Conservation (phyloP, 2,329 filamentous ascomycete genomes). For the Fusarium annulatum region DNA sequence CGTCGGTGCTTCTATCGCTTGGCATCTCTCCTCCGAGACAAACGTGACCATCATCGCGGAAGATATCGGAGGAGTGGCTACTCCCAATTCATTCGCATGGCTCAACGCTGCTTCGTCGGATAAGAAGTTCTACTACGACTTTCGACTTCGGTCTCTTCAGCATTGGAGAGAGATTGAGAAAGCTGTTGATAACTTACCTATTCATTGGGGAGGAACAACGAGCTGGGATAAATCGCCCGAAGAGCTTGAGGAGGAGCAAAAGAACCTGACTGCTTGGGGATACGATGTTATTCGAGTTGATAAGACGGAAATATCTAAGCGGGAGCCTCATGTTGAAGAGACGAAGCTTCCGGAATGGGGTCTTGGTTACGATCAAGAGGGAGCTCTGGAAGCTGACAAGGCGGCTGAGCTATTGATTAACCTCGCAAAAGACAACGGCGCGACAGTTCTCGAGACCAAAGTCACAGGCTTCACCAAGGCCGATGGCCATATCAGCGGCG, state of each 20-base stretch:
- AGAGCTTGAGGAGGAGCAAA: background rate
- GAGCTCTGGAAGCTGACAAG: constrained; percentile 16
- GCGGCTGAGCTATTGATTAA: constrained; percentile 7
- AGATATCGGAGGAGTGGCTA: constrained; percentile 18
- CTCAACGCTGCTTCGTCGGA: constrained; percentile 5
- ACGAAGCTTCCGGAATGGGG: constrained; percentile 3
- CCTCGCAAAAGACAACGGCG: background rate
- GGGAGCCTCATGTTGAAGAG: background rate
- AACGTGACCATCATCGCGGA: constrained; percentile 19
- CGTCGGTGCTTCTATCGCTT: constrained; percentile 22
- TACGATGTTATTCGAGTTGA: background rate
- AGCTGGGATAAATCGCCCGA: constrained; percentile 5
- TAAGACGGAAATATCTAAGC: background rate
- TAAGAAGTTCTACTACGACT: constrained; percentile 21
- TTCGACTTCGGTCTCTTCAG: constrained; percentile 5
- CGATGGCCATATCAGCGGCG: background rate
- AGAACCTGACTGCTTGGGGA: constrained; percentile 9
- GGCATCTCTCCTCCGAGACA: constrained; percentile 16
- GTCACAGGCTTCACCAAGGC: background rate
- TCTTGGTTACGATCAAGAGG: constrained; percentile 11
- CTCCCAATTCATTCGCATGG: constrained; percentile 20
- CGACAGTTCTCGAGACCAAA: background rate
- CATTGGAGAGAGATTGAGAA: constrained; percentile 11
- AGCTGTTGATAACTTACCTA: background rate
- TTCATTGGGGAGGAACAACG: constrained; percentile 4